Conservation (phyloP, 169 alveolate species). For the Cryptosporidium felis region DNA sequence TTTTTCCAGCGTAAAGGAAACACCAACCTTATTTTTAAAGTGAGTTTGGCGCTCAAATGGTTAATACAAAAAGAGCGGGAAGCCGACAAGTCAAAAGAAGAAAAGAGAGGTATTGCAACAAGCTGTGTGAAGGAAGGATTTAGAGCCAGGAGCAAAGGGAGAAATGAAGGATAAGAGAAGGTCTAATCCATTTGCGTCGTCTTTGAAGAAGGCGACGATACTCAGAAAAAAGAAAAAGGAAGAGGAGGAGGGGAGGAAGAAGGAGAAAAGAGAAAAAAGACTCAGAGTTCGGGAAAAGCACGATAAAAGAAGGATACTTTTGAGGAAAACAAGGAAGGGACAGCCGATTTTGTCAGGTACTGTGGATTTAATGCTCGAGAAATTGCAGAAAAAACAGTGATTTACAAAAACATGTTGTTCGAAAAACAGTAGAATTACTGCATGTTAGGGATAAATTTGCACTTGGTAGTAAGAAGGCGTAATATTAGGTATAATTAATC, state of each 20-base stretch:
- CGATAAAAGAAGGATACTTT: conserved; percentile 29
- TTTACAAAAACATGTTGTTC: background rate
- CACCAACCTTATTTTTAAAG: too few species aligned
- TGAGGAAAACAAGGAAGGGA: conserved; percentile 54
- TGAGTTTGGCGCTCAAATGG: too few species aligned
- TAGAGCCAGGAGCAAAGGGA: background rate
- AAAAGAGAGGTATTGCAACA: too few species aligned
- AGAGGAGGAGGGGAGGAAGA: conserved; percentile 9
- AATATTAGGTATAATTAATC: background rate
- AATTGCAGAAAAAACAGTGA: conserved; percentile 4
- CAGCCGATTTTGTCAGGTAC: conserved; percentile 58
- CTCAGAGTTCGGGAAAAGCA: conserved; percentile 65
- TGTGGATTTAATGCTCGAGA: conserved; percentile 38
- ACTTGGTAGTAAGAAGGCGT: too few species aligned
- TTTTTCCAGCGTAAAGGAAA: too few species aligned
- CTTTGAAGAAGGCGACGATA: conserved; percentile 50
- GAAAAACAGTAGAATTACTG: background rate
- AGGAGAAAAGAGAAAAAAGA: conserved; percentile 24
- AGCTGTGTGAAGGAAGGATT: too few species aligned
- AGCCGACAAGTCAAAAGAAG: too few species aligned
- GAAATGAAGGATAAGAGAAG: conserved; percentile 6
- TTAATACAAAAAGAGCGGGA: too few species aligned
- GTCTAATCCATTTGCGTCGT: conserved; percentile 15
- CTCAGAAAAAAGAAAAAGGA: background rate
- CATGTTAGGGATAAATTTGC: background rate